phyloP scores from a whole-genome alignment of 495 filamentous ascomycete genomes.

The Oleoguttula mirabilis region DNA sequence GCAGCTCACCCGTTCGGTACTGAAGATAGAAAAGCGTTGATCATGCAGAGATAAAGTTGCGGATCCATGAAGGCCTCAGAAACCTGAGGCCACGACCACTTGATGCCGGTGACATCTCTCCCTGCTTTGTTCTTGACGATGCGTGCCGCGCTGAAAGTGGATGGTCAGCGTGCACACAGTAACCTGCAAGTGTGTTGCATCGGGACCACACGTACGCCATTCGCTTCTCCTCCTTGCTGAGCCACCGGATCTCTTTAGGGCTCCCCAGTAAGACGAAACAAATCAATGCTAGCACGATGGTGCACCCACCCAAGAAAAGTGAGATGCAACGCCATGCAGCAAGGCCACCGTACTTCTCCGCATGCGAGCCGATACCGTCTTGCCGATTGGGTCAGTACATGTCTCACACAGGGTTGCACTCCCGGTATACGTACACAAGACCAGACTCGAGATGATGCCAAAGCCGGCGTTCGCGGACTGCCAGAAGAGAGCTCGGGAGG shows the following conservation, averaged over 20 bases:
- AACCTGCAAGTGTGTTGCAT: not conserved
- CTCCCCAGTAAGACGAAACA: conserved; percentile 30
- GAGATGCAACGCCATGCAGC: conserved; percentile 32
- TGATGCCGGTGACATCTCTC: conserved; percentile 26
- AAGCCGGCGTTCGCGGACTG: conserved; percentile 34
- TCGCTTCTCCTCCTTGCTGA: conserved; percentile 28
- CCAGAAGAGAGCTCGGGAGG: conserved; percentile 31
- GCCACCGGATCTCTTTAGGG: conserved; percentile 29
- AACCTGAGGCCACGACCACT: conserved; percentile 27
- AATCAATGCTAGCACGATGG: conserved; percentile 22
- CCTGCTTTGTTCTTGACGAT: conserved; percentile 28
- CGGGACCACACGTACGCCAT: too few species aligned
- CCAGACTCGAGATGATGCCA: too few species aligned
- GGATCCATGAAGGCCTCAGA: conserved; percentile 28
- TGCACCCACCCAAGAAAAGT: conserved; percentile 28
- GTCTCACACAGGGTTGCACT: not conserved
- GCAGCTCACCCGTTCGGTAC: conserved; percentile 2
- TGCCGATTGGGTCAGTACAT: not conserved
- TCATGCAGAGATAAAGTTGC: conserved; percentile 12
- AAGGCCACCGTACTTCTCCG: conserved; percentile 24
- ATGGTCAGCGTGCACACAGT: not conserved
- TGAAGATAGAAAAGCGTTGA: conserved; percentile 1
- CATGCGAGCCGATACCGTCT: conserved; percentile 28
- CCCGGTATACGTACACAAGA: too few species aligned
- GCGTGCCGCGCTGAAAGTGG: conserved; percentile 19